These are phyloP conservation scores for Neurospora discreta DNA, from an alignment of 495 filamentous ascomycete genomes.

Conservation along the genomic window DNA sequence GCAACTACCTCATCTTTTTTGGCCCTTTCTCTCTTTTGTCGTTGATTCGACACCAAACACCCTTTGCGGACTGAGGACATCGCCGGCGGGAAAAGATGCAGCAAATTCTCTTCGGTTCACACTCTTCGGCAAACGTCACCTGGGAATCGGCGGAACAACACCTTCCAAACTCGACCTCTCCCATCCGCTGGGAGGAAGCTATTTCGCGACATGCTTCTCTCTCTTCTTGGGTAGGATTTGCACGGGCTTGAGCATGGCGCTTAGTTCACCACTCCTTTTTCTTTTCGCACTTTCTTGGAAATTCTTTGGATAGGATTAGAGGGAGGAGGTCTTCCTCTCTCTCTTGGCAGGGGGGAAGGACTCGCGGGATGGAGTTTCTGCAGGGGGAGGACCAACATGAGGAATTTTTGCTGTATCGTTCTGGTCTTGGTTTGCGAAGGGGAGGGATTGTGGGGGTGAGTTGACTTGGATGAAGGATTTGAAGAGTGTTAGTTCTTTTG, in stretches of 20 bases:
- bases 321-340: background rate
- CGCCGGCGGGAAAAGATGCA: background rate
- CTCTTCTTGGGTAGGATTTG: background rate
- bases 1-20: background rate
- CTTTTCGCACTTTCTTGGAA: background rate
- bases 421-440: background rate
- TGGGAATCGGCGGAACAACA: background rate
- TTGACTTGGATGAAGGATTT: background rate
- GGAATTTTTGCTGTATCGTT: background rate
- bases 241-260: background rate
- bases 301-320: background rate
- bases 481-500: background rate
- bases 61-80: background rate
- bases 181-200: background rate
- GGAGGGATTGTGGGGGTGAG: background rate
- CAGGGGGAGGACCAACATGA: background rate
- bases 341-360: background rate
- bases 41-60: background rate
- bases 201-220: constrained; percentile 8
- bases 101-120: background rate
- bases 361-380: background rate
- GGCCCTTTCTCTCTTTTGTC: background rate
- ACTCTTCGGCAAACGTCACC: background rate
- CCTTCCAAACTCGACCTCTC: background rate
- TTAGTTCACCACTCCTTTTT: background rate